Evolutionary conservation across 495 filamentous ascomycete species (phyloP), one percentile per base, ranked within the genome.

Genomic region (Aspergillus nidulans): DNA sequence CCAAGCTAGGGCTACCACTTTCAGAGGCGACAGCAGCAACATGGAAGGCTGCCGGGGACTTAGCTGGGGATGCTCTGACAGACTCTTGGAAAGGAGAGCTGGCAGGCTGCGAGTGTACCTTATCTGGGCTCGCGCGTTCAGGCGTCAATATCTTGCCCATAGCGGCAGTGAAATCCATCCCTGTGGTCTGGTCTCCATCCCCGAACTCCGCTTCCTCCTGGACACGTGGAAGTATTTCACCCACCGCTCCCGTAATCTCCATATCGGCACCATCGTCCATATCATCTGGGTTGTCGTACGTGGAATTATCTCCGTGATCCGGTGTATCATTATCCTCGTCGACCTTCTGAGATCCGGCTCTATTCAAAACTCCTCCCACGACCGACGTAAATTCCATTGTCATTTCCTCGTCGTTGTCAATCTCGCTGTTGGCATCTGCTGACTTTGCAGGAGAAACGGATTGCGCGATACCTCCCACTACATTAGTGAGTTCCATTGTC

Each of bases 381-480:
- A 83, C 85, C 34, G 83, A 81, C 0, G 89, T 95, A 48, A 92
- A 79, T 55, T 91, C 89, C 88, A 91, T 91, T 2, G 87, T 87
- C 76, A 92, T 81, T 47, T 86, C 87, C 64, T 86, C 84, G 39
- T 82, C 76, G 38, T 89, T 85, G 48, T 86, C 73, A 7, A 44
- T 64, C 26, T 71, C 62, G 57, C 73, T 69, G 48, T 67, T 55
- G 43, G 67, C 47, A 52, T 67, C 69, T 46, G 65, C 64, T 28
- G 69, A 73, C 26, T 69, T 67, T 21, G 65, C 67, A n/a, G 72
- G 67, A 20, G 72, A 70, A 18, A 55, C 40, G 23, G 66, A 52
- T 38, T 61, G 59, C 20, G 71, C 62, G 49, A 86, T 90, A 21
- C 82, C 81, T 46, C 90, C 90, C 42, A 91, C 73, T 34, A 83